Base-by-base conservation (phyloP, 306 rosid species). In the Macrotyloma uniflorum region DNA sequence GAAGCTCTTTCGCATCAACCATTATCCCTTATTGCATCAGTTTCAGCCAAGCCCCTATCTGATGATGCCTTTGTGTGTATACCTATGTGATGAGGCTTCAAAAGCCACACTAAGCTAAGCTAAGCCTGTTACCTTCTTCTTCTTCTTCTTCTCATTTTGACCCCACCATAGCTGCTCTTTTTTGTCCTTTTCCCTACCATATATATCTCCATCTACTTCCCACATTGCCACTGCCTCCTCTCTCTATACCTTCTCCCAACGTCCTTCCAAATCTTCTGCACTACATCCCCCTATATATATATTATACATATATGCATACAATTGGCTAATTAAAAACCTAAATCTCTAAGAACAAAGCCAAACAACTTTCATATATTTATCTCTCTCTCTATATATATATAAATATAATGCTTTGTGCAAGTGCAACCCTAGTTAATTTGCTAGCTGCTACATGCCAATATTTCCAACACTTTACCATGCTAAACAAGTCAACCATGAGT, bases 1-100 rank as follows among this genome's bases (percentile, higher is more conserved):
- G 70, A 87, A 91, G 84, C 80, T 79, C 88, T 88, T 93, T 92
- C 91, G 78, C 89, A 87, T 88, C 96, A 89, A 43, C 87, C 85
- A 72, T 86, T 83, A 84, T 87, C 89, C 80, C 49, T 79, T 80
- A 85, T 78, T 78, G 28, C 68, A 24, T 71, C 70, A 76, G 20
- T 42, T 63, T 68, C 76, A 75, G 45, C 67, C 45, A 53, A 70
- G 22, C 57, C 75, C 66, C 47, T 33, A 46, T 47, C 42, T 75
- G 12, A 12, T 42, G 47, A 57, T 46, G 43, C 13, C 24, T 61
- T 18, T 76, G 10, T 24, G 15, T 69, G 75, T 62, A 30, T 57
- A n/a, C 55, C 20, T 26, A 59, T 35, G 43, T 59, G 68, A 72
- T 26, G 33, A 69, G 62, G 6, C 15, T 40, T 77, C 49, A 75